Percentiles rank a stretch among this genome's conserved stretches.
Conservation (phyloP, 352 stramenopile species). For the Plasmopara viticola region DNA sequence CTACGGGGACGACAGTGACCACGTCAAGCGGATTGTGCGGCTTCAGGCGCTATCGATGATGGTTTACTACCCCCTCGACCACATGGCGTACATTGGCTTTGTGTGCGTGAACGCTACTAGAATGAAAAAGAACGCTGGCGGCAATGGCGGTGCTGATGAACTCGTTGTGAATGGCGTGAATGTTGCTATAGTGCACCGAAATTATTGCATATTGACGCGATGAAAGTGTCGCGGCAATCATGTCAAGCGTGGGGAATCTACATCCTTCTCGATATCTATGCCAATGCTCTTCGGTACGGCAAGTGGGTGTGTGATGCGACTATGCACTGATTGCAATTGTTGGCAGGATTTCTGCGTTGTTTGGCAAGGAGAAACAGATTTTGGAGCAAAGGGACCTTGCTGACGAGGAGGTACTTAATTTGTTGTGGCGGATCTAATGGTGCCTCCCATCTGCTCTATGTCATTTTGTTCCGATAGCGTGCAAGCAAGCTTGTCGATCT, state of each 20-base stretch:
- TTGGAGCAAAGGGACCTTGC: slow-evolving; percentile 40
- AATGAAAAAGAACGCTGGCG: no score
- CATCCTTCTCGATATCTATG: slow-evolving; percentile 73
- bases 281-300: slow-evolving; percentile 60
- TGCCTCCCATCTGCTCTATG: not conserved
- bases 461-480: slow-evolving; percentile 17
- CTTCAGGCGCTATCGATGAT: slow-evolving; percentile 78
- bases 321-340: not conserved
- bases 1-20: slow-evolving; percentile 62
- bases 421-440: not conserved
- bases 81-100: slow-evolving; percentile 78
- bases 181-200: slow-evolving; percentile 52
- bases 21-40: slow-evolving; percentile 51
- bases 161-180: not conserved
- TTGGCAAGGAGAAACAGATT: slow-evolving; percentile 52
- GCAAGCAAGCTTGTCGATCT: slow-evolving; percentile 34
- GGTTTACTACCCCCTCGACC: slow-evolving; percentile 81
- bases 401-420: slow-evolving; percentile 31
- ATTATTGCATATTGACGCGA: slow-evolving; percentile 66
- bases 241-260: slow-evolving; percentile 70
- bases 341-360: slow-evolving; percentile 52
- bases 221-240: slow-evolving; percentile 58
- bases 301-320: no score
- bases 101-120: slow-evolving; percentile 34
- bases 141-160: no score